Evolutionary conservation across 2,329 filamentous ascomycete species (phyloP), one percentile per base, ranked within the genome.

Genomic region (Coniochaeta pulveracea): DNA sequence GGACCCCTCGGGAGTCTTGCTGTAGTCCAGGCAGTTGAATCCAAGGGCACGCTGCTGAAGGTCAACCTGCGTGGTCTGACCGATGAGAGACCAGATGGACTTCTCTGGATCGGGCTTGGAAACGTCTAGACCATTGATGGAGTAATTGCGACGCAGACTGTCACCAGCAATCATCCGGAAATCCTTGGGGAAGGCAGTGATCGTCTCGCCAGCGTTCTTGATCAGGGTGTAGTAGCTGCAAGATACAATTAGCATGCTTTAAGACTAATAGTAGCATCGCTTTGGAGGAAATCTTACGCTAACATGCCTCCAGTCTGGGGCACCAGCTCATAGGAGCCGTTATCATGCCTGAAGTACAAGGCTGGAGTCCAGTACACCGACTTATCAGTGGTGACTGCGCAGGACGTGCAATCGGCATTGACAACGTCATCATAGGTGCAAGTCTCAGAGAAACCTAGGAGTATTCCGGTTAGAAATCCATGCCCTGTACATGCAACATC

Each of bases 21-120:
- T 48, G 52, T 95, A 95, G 71, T 96, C 79, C 39, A 98, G 61
- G 58, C 91, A 96, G 66, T 96, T 96, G 72, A 94, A 94, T 4
- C 91, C 89, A 18, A 95, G 47, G 8, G 88, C 85, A 40, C 88
- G 85, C 63, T 93, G 81, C 33, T 61, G 62, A 23, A 95, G 70
- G 34, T 77, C 72, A 11, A 58, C 55, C 61, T 93, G 86, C 29
- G 51, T 57, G 9, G 78, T 80, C 47, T 72, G 69, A 38, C 79
- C 72, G 5, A 75, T 60, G 2, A 57, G 50, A 16, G 57, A 57
- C 88, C 88, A 95, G 16, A 57, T 42, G 10, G 83, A 85, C 58
- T 85, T 84, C 39, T 60, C 58, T 3, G 73, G 65, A 42, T 79
- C 73, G 16, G 73, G 69, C 24, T 72, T 63, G 44, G 74, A 73